phyloP scores from a whole-genome alignment of 805 yeast species.

The Saturnispora kantuleensis region DNA sequence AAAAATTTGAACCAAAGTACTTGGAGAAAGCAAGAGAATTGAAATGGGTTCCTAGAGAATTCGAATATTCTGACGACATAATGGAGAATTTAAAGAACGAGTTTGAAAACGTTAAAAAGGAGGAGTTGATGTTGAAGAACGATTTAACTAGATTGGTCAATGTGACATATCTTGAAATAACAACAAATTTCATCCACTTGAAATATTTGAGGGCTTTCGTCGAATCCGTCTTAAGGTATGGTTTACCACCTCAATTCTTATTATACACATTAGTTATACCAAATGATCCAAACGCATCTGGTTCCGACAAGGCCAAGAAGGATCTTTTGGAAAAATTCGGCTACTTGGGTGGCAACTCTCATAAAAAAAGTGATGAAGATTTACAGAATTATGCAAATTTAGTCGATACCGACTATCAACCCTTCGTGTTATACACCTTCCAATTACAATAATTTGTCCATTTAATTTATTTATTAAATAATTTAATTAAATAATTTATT shows the following conservation, averaged over 20 bases:
- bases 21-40: constrained; percentile 64
- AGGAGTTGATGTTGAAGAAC: constrained; percentile 61
- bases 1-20: constrained; percentile 66
- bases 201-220: constrained; percentile 82
- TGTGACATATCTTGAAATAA: constrained; percentile 83
- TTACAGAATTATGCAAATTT: constrained; percentile 83
- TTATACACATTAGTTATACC: constrained; percentile 36
- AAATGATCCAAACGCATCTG: constrained; percentile 23
- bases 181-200: constrained; percentile 83
- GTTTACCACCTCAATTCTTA: constrained; percentile 87
- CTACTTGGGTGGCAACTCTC: constrained; percentile 86
- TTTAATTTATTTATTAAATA: neutral
- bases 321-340: constrained; percentile 72
- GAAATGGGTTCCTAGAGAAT: constrained; percentile 90
- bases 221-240: constrained; percentile 90
- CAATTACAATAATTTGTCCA: neutral
- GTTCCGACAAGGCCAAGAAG: constrained; percentile 48
- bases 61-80: constrained; percentile 70
- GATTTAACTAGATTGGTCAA: constrained; percentile 77
- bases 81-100: constrained; percentile 69
- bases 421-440: constrained; percentile 66
- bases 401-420: constrained; percentile 93
- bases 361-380: constrained; percentile 45
- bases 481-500: neutral
- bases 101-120: constrained; percentile 61